Base-by-base conservation (phyloP, 345 rosid species). In the Pistacia vera region DNA sequence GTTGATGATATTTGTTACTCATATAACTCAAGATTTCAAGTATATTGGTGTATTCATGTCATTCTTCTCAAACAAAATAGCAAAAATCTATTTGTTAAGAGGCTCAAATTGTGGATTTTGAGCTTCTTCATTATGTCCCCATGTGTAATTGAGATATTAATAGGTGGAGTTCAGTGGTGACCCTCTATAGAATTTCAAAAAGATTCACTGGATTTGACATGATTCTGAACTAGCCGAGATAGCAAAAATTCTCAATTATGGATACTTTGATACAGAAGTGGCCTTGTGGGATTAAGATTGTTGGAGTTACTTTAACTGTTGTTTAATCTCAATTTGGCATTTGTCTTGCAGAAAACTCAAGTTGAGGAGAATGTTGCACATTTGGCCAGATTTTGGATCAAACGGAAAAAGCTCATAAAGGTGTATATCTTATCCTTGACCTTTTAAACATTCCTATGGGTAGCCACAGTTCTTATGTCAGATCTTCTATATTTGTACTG, bases 321-420 rank as follows among this genome's bases (percentile, higher is more conserved):
- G 35, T 63, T 20, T 51, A 57, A 66, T 67, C 66, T 73, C 64
- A 61, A 48, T 22, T 14, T 61, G 22, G 65, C 72, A 25, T 48
- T 63, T 74, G 54, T 77, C 79, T 79, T 86, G 85, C 89, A 95
- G 98, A 82, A 93, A 90, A 87, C 91, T 95, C 79, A 89, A 82
- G 81, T 95, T 54, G 89, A 93, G 64, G 96, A 93, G 77, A 86
- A 79, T 77, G 88, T 95, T 74, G 94, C 90, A 87, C 81, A 84
- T 68, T 71, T 95, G 98, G 98, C 97, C 96, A 73, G 93, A 87
- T 70, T 93, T 95, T 77, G 91, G 87, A 71, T 82, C 85, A 72
- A 88, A 88, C 61, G 89, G 96, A 68, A 95, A 95, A 87, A 88
- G 71, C 68, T 59, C 83, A 86, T 95, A 79, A 95, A 93, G 95